phyloP scores from a whole-genome alignment of 148 eudicot genomes.

The Vaccinium darrowii region DNA sequence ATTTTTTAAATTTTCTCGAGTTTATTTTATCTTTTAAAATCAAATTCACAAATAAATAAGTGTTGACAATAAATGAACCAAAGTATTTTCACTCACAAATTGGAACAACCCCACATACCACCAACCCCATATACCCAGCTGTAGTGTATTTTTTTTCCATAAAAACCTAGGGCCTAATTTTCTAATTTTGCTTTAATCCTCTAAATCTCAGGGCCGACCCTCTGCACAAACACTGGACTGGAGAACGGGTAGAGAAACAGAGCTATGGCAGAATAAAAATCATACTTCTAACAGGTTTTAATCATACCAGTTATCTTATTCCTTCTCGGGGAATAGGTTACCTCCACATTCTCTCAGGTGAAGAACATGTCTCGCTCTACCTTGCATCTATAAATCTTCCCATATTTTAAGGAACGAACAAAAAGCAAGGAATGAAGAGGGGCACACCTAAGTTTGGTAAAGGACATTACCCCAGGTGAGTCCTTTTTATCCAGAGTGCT shows the following conservation, averaged over 20 bases:
- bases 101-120: too few relatives aligned
- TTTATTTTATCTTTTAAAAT: too few relatives aligned
- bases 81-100: too few relatives aligned
- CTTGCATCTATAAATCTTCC: background rate
- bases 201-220: too few relatives aligned
- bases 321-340: background rate
- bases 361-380: background rate
- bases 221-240: background rate
- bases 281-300: background rate
- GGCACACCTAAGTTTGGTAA: background rate
- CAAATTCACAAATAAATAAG: too few relatives aligned
- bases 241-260: background rate
- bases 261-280: background rate
- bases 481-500: background rate
- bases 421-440: conserved; percentile 1
- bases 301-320: background rate
- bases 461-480: background rate
- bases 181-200: too few relatives aligned
- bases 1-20: too few relatives aligned
- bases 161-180: too few relatives aligned
- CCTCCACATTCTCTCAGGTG: background rate
- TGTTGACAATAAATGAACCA: too few relatives aligned
- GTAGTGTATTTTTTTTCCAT: too few relatives aligned
- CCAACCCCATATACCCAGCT: too few relatives aligned
- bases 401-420: background rate